Evolutionary conservation across 1,139 yeast genomes (phyloP), one percentile per base, ranked within the genome.

Genomic region (Debaryomycetaceae sp.): DNA sequence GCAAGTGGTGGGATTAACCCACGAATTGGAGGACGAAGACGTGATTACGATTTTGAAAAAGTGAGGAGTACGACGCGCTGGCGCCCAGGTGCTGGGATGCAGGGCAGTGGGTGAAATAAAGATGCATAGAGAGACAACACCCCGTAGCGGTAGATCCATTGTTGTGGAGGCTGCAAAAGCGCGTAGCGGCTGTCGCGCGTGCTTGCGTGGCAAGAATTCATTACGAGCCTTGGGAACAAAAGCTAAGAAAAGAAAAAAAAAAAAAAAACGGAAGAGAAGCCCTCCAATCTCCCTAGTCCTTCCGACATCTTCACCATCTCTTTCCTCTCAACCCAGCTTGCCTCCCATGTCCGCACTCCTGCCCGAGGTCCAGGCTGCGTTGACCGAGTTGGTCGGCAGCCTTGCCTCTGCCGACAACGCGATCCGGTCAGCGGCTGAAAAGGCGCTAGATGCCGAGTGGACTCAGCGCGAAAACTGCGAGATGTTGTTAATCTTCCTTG

Each of bases 11-110:
- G 98, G 98, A 26, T 69, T 91, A 45, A 59, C 71, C 31, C 98
- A 93, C 61, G 66, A 55, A 7, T 66, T 91, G 45, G 83, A 81
- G 58, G 99, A 91, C 58, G 98, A 91, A 61, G 99, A 91, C 61
- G 98, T 93, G 20, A 94, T 91, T 34, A 89, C 98, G 18, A 86
- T 91, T 48, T 72, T 89, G 62, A 89, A 88, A 66, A 86, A 83
- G 49, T 67, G 53, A 22, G 10, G 13, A n/a, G 10, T 19, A n/a
- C 21, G n/a, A 19, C 10, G n/a, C n/a, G n/a, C n/a, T n/a, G n/a
- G n/a, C n/a, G n/a, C n/a, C n/a, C n/a, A n/a, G n/a, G n/a, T n/a
- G n/a, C n/a, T n/a, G n/a, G n/a, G n/a, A n/a, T n/a, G n/a, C n/a
- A n/a, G n/a, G n/a, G n/a, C n/a, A n/a, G n/a, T n/a, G n/a, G n/a